Evolutionary conservation across 2,329 filamentous ascomycete genomes (phyloP).

Genomic region (Diaporthe vexans): DNA sequence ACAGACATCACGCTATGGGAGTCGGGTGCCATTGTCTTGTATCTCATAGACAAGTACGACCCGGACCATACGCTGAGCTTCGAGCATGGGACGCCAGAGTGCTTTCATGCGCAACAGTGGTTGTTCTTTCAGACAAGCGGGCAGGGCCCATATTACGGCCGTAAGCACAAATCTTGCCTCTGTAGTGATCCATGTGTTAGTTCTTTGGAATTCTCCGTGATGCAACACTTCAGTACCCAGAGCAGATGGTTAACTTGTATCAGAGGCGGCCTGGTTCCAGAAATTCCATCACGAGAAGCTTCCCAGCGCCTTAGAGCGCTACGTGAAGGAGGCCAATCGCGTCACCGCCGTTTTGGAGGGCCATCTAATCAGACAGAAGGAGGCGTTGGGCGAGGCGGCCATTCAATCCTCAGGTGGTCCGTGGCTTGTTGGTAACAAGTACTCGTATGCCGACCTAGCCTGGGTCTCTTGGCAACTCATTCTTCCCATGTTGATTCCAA

Average conservation of each 20-base stretch:
- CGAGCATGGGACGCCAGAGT: constrained; percentile 50
- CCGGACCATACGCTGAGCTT: constrained; percentile 57
- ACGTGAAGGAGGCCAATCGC: constrained; percentile 24
- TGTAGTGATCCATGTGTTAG: too few relatives aligned
- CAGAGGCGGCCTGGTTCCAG: constrained; percentile 51
- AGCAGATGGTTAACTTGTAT: too few relatives aligned
- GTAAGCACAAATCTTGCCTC: too few relatives aligned
- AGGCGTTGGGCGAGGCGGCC: neutral
- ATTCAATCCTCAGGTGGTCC: neutral
- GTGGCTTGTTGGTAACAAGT: constrained; percentile 37
- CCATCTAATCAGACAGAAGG: constrained; percentile 30
- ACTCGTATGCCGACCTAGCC: constrained; percentile 34
- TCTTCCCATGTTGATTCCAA: neutral
- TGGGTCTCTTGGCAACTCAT: constrained; percentile 32
- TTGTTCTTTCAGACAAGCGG: constrained; percentile 59
- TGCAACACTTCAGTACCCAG: too few relatives aligned
- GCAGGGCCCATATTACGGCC: constrained; percentile 60
- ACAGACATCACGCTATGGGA: constrained; percentile 51
- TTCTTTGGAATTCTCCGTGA: too few relatives aligned
- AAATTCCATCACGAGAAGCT: constrained; percentile 32
- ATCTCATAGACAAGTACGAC: constrained; percentile 62
- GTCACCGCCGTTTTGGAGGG: constrained; percentile 34
- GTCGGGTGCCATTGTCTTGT: constrained; percentile 48
- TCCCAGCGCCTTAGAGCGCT: constrained; percentile 28
- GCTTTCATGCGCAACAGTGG: constrained; percentile 55